Base-by-base conservation (phyloP, 2,329 filamentous ascomycete species). In the Exophiala phaeomuriformis region DNA sequence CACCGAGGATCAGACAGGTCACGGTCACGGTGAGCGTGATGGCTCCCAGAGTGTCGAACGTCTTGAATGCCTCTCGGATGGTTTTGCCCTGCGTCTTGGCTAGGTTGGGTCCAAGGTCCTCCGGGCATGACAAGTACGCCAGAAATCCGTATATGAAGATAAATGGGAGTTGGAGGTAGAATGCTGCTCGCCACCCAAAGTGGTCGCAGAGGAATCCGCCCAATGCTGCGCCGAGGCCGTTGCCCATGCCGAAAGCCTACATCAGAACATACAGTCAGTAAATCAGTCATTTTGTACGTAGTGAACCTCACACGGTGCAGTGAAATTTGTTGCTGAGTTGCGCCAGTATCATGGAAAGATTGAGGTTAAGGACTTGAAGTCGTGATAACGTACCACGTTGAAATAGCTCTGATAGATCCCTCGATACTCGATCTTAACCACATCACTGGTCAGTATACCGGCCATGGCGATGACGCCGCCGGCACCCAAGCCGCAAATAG, bases 141-240 rank as follows among this genome's bases (percentile, higher is more conserved):
- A 79, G 64, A 5, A 66, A 59, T 42, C 79, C 67, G 56, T 74
- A 77, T 1, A 78, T 45, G 0, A 76, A 29, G 31, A 83, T 63
- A 0, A 73, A 70, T 2, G 79, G 75, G 2, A 84, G 71, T 66
- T 85, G 82, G 5, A 84, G 68, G 49, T 79, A 80, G 64, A 84
- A 88, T 52, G 84, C 83, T 82, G 83, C 86, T 40, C 86, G 74
- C 85, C 85, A 90, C 31, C 86, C 86, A 1, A 89, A 68, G 33
- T 72, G 74, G 63, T 89, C 85, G 28, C 83, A 84, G 64, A 90
- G 79, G 49, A 82, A 74, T 1, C 85, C 85, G 9, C 85, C 86
- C 4, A 86, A 73, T 0, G 84, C 84, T 1, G 84, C 85, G 2
- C 86, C 86, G 2, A 81, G 49, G 4, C 58, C 58, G 39, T 56